Conservation (phyloP, 257 asterid genomes). For the Capsicum chinense region DNA sequence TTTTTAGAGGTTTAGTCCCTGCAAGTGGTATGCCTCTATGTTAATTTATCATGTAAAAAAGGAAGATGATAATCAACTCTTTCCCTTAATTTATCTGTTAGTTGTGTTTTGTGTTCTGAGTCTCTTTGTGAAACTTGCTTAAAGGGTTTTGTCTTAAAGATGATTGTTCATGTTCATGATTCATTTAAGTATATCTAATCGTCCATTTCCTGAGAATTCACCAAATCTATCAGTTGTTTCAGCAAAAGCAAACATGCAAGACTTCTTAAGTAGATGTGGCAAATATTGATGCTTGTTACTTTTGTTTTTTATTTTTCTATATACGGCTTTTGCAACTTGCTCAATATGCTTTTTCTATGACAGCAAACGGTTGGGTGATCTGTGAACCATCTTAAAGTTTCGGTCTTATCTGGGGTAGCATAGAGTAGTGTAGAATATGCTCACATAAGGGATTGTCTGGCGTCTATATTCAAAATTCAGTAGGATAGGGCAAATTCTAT, state of each 20-base stretch:
- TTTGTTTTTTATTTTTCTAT: not conserved
- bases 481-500: not conserved
- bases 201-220: not conserved
- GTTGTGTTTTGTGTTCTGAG: not conserved
- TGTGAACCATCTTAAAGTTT: too few relatives aligned
- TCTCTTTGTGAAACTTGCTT: not conserved
- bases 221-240: not conserved
- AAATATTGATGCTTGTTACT: not conserved
- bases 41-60: not conserved
- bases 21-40: slow-evolving; percentile 6
- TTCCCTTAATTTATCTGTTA: not conserved
- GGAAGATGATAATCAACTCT: not conserved
- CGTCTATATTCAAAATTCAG: not conserved
- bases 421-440: too few relatives aligned
- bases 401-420: too few relatives aligned
- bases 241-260: not conserved
- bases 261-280: not conserved
- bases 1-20: slow-evolving; percentile 36
- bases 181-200: not conserved
- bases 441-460: too few relatives aligned
- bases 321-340: not conserved
- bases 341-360: too few relatives aligned
- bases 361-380: too few relatives aligned
- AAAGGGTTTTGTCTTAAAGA: not conserved
- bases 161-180: slow-evolving; percentile 23